Conservation (phyloP, 2,329 filamentous ascomycete genomes). For the Aspergillus alliaceus region DNA sequence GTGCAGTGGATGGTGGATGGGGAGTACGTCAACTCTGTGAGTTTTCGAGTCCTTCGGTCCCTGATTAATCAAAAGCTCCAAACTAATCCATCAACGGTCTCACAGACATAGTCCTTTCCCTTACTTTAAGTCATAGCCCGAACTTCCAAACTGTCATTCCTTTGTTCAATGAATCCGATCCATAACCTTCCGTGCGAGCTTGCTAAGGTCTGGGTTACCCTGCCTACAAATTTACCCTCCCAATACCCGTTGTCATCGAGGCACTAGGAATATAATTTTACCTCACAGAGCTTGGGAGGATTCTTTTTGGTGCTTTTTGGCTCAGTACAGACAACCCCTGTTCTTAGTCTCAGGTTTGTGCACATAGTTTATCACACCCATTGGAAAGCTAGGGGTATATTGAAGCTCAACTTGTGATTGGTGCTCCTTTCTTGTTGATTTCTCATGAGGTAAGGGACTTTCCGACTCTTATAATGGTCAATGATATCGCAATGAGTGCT, state of each 20-base stretch:
- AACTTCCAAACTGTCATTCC: slow-evolving; percentile 11
- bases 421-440: not conserved
- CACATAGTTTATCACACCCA: not conserved
- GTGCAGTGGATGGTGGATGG: slow-evolving; percentile 23
- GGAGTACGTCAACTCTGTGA: slow-evolving; percentile 28
- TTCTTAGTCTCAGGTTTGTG: not conserved
- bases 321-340: not conserved
- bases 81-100: slow-evolving; percentile 1
- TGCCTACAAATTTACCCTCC: not conserved
- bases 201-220: not conserved
- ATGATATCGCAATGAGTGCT: not conserved
- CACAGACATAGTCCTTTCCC: slow-evolving; percentile 4
- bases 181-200: not conserved
- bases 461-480: not conserved
- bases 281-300: not conserved
- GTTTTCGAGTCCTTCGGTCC: slow-evolving; percentile 13
- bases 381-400: not conserved
- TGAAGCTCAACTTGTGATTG: not conserved
- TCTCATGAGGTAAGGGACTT: not conserved
- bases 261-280: not conserved
- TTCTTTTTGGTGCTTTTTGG: not conserved
- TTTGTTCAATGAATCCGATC: slow-evolving; percentile 13
- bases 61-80: slow-evolving; percentile 2
- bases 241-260: not conserved
- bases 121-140: not conserved